A percentile compares a stretch with the other conserved stretches of the same genome.
These are phyloP conservation scores for Brettanomyces bruxellensis DNA, from an alignment of 805 yeast species.

Conservation along the genomic window DNA sequence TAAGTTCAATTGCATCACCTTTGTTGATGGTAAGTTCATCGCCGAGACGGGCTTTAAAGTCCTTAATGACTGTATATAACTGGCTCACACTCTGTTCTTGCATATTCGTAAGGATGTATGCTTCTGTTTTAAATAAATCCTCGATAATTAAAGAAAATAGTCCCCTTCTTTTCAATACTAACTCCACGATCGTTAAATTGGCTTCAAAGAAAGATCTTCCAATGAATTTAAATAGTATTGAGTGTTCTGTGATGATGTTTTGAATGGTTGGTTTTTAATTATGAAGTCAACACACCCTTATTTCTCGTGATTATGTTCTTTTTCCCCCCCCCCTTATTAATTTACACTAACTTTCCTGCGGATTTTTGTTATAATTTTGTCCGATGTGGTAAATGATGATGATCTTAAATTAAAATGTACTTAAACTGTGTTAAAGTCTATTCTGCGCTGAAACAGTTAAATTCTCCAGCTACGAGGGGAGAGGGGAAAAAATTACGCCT, in stretches of 20 bases:
- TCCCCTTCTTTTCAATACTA: background rate
- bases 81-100: background rate
- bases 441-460: background rate
- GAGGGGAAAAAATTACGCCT: too few species aligned
- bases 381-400: too few species aligned
- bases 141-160: background rate
- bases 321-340: too few species aligned
- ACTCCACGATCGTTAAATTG: background rate
- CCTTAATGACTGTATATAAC: slow-evolving; percentile 61
- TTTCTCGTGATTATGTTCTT: too few species aligned
- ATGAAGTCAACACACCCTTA: too few species aligned
- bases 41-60: slow-evolving; percentile 76
- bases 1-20: slow-evolving; percentile 82
- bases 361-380: too few species aligned
- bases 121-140: background rate
- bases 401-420: too few species aligned
- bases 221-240: too few species aligned
- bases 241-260: too few species aligned
- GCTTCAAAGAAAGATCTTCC: too few species aligned
- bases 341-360: too few species aligned
- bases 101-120: background rate
- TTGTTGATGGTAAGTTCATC: slow-evolving; percentile 76
- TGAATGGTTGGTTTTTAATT: too few species aligned
- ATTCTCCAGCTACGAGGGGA: background rate
- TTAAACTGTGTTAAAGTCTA: background rate